These are phyloP conservation scores for Penicillium samsonianum DNA, from an alignment of 495 filamentous ascomycete species.

Conservation along the genomic window DNA sequence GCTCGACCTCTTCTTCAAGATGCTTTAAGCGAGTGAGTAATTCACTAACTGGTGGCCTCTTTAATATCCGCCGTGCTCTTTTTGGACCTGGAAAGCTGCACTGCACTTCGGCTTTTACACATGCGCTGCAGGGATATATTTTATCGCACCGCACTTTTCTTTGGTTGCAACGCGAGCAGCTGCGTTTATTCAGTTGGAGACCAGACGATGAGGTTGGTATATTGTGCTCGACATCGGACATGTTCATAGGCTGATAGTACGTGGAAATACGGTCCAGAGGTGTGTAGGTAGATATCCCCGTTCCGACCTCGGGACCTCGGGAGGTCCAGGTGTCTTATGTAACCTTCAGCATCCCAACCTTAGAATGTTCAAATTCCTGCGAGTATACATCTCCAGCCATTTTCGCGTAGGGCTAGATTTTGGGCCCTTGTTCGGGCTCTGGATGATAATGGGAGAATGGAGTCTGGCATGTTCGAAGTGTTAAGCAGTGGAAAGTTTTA, in stretches of 20 bases:
- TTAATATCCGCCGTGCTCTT: conserved; percentile 61
- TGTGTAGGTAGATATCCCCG: too few relatives aligned
- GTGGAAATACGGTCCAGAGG: too few relatives aligned
- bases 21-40: conserved; percentile 66
- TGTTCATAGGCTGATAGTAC: background rate
- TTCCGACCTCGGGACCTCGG: too few relatives aligned
- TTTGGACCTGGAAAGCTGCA: conserved; percentile 74
- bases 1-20: conserved; percentile 69
- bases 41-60: conserved; percentile 55
- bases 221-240: background rate
- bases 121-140: conserved; percentile 66
- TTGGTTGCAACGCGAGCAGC: conserved; percentile 21
- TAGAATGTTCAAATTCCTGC: too few relatives aligned
- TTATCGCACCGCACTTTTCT: conserved; percentile 39
- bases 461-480: background rate
- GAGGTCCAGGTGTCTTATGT: too few relatives aligned
- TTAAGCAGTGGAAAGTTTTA: background rate
- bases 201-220: background rate
- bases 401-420: too few relatives aligned
- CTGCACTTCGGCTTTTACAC: conserved; percentile 64
- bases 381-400: too few relatives aligned
- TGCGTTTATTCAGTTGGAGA: conserved; percentile 9
- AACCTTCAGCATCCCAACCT: too few relatives aligned
- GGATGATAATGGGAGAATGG: background rate
- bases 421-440: too few relatives aligned